Evolutionary conservation across 1,139 yeast genomes (phyloP).

Genomic region (Eremothecium sinecaudum): DNA sequence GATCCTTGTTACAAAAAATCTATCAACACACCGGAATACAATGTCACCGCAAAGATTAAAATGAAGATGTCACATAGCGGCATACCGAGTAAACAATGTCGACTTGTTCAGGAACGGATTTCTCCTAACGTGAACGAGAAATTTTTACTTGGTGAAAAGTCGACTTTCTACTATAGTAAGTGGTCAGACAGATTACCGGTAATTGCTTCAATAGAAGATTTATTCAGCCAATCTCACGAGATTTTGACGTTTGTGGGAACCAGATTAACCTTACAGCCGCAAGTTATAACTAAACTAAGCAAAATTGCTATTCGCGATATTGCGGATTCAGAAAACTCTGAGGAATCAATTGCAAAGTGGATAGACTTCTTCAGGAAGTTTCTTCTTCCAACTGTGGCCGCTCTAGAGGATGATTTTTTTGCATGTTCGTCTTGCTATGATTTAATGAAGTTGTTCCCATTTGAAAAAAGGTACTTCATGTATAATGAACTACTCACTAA

Average conservation of each 20-base stretch:
- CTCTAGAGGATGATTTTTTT: slow-evolving; percentile 52
- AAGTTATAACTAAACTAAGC: slow-evolving; percentile 50
- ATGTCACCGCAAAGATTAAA: slow-evolving; percentile 13
- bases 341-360: slow-evolving; percentile 40
- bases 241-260: slow-evolving; percentile 51
- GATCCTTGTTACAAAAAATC: slow-evolving; percentile 38
- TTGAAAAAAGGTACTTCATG: slow-evolving; percentile 61
- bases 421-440: slow-evolving; percentile 53
- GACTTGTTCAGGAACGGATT: slow-evolving; percentile 20
- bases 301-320: slow-evolving; percentile 45
- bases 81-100: slow-evolving; percentile 17
- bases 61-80: slow-evolving; percentile 19
- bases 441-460: slow-evolving; percentile 45
- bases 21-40: slow-evolving; percentile 14
- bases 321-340: slow-evolving; percentile 14
- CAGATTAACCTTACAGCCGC: slow-evolving; percentile 39
- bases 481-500: slow-evolving; percentile 76
- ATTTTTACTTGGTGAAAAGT: slow-evolving; percentile 16
- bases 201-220: slow-evolving; percentile 36
- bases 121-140: slow-evolving; percentile 21
- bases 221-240: slow-evolving; percentile 41
- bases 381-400: slow-evolving; percentile 59
- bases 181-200: slow-evolving; percentile 42
- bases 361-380: slow-evolving; percentile 54
- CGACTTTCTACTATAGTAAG: slow-evolving; percentile 42